Percentiles rank a stretch among this genome's conserved stretches.
These are phyloP conservation scores for Helotiales sp. DNA, from an alignment of 2,329 filamentous ascomycete species.

Conservation along the genomic window DNA sequence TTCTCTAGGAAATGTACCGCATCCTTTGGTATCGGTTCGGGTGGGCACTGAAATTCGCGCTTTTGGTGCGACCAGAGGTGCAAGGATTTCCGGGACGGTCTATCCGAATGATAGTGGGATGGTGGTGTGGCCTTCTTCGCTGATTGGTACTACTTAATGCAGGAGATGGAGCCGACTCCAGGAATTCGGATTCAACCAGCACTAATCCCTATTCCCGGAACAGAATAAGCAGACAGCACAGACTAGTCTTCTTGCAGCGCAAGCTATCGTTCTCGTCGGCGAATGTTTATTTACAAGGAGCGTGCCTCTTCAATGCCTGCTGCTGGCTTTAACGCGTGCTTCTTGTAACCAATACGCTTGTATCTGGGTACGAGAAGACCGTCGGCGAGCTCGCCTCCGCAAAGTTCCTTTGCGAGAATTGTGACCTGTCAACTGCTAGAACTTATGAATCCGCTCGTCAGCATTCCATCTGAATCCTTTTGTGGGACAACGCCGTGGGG, in stretches of 20 bases:
- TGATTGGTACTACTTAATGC: background rate
- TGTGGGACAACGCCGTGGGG: background rate
- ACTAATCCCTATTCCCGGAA: background rate
- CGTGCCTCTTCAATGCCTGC: no score
- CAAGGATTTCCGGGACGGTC: background rate
- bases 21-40: no score
- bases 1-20: no score
- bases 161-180: background rate
- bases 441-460: background rate
- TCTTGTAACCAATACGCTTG: no score
- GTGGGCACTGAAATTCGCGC: no score
- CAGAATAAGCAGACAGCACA: background rate
- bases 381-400: background rate
- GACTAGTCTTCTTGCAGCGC: background rate
- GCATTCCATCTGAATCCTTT: background rate
- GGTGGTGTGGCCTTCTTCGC: background rate
- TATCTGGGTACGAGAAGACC: no score
- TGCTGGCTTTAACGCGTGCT: no score
- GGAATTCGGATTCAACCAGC: constrained; percentile 1
- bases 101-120: background rate
- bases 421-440: constrained; percentile 3
- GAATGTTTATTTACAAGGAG: no score
- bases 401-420: background rate
- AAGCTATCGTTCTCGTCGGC: no score
- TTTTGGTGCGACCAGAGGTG: background rate